phyloP scores from a whole-genome alignment of 331 rosid species.

The Cucumis variabilis region DNA sequence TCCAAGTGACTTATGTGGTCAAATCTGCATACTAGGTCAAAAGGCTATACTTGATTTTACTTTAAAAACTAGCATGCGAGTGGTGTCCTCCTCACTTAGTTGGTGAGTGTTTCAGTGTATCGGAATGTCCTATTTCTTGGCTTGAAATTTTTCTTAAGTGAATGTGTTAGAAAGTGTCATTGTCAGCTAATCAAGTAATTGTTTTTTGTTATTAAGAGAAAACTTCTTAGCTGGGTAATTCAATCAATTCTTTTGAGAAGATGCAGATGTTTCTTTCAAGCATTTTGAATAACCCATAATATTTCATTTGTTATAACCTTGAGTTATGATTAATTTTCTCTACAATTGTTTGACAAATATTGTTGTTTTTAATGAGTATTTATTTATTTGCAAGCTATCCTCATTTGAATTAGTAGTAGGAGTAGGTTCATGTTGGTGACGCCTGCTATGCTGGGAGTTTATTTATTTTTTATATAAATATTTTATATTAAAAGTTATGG shows the following conservation, averaged over 20 bases:
- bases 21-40: constrained; percentile 58
- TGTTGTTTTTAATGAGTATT: neutral
- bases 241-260: neutral
- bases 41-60: constrained; percentile 93
- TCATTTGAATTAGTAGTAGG: neutral
- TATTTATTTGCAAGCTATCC: neutral
- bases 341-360: neutral
- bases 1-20: constrained; percentile 51
- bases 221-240: neutral
- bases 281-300: neutral
- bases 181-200: constrained; percentile 7
- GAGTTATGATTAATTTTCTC: neutral
- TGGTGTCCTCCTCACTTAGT: constrained; percentile 61
- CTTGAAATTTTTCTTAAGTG: neutral
- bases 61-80: constrained; percentile 76
- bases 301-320: neutral
- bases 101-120: constrained; percentile 50
- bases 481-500: neutral
- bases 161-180: neutral
- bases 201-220: neutral
- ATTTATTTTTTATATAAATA: neutral
- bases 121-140: neutral
- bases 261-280: constrained; percentile 21
- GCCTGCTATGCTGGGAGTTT: neutral
- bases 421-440: neutral